Conservation (phyloP, 805 yeast species). For the Myxozyma lipomycoides region DNA sequence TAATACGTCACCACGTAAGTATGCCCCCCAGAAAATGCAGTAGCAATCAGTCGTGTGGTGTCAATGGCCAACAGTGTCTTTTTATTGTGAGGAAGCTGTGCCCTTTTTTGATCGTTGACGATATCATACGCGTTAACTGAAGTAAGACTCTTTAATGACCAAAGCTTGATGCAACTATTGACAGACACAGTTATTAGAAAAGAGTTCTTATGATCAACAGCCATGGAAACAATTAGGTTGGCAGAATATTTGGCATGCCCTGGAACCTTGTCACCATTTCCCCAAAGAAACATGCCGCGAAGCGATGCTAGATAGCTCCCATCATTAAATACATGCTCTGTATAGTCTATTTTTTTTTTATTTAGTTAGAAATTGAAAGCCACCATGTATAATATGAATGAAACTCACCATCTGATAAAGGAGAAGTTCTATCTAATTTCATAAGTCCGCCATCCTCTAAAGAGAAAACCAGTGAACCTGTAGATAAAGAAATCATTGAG, state of each 20-base stretch:
- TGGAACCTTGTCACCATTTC: slow-evolving; percentile 39
- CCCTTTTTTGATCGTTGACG: slow-evolving; percentile 7
- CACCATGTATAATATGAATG: not conserved
- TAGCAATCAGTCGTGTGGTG: slow-evolving; percentile 36
- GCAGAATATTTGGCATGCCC: slow-evolving; percentile 44
- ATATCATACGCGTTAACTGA: slow-evolving; percentile 33
- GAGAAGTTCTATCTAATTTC: slow-evolving; percentile 28
- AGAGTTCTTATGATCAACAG: slow-evolving; percentile 32
- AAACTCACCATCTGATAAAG: slow-evolving; percentile 30
- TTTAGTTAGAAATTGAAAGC: not conserved
- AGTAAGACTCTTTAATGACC: slow-evolving; percentile 47
- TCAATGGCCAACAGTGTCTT: slow-evolving; percentile 35
- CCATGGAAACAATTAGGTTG: slow-evolving; percentile 40
- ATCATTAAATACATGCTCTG: slow-evolving; percentile 49
- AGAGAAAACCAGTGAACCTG: slow-evolving; percentile 50
- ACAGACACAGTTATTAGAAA: slow-evolving; percentile 51
- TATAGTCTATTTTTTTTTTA: slow-evolving; percentile 12
- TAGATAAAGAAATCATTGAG: slow-evolving; percentile 46
- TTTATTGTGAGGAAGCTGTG: slow-evolving; percentile 10
- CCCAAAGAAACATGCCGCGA: slow-evolving; percentile 36
- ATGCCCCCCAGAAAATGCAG: slow-evolving; percentile 12
- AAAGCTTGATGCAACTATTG: slow-evolving; percentile 52
- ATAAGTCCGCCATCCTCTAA: slow-evolving; percentile 76
- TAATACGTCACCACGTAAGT: slow-evolving; percentile 39
- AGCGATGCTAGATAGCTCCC: slow-evolving; percentile 41